phyloP scores from a whole-genome alignment of 2,329 filamentous ascomycete species.

The Cladosporium sp. region DNA sequence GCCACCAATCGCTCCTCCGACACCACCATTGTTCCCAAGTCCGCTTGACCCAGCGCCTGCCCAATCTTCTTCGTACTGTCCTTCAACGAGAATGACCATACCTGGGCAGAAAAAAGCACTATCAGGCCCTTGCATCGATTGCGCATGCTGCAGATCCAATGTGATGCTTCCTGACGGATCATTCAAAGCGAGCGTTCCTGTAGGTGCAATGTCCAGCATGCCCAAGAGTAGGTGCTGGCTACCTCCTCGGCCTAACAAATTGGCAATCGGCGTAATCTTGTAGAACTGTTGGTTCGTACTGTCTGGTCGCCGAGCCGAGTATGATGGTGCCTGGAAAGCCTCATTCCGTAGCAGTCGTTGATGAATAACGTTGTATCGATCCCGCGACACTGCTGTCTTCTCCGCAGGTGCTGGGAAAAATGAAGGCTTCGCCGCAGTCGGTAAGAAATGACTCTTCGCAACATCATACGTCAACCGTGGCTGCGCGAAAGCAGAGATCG shows the following conservation, averaged over 20 bases:
- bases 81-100: constrained; percentile 94
- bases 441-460: constrained; percentile 87
- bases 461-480: constrained; percentile 77
- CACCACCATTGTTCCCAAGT: constrained; percentile 70
- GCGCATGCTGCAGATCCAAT: constrained; percentile 78
- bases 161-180: constrained; percentile 87
- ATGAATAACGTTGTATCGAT: constrained; percentile 88
- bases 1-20: constrained; percentile 89
- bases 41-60: constrained; percentile 62
- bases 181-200: constrained; percentile 77
- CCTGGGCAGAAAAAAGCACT: constrained; percentile 92
- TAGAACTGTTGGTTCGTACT: constrained; percentile 65
- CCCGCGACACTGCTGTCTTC: constrained; percentile 83
- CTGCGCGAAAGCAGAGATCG: constrained; percentile 82
- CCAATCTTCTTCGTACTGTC: constrained; percentile 94
- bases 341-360: constrained; percentile 91
- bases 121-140: constrained; percentile 69
- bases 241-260: constrained; percentile 75
- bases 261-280: constrained; percentile 84
- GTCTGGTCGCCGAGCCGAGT: constrained; percentile 57
- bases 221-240: constrained; percentile 85
- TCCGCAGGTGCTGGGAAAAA: constrained; percentile 72
- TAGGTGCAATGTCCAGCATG: constrained; percentile 76
- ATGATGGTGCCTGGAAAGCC: constrained; percentile 80
- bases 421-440: constrained; percentile 45